Conservation (phyloP, 169 alveolate genomes). For the Plasmodium billcollinsi region DNA sequence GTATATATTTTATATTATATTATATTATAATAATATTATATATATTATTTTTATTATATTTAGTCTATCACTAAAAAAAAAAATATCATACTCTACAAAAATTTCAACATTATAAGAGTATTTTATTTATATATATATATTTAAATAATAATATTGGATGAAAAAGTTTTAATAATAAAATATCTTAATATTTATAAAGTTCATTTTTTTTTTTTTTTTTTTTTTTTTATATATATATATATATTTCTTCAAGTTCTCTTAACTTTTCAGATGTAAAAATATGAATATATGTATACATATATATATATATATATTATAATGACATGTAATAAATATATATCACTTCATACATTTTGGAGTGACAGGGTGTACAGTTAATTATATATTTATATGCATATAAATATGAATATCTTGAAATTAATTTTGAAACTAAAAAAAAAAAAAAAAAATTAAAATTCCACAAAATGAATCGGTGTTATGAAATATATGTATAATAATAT, state of each 20-base stretch:
- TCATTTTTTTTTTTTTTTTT: too few relatives aligned
- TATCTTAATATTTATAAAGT: too few relatives aligned
- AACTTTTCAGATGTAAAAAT: not conserved
- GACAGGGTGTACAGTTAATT: not conserved
- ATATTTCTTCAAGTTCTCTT: not conserved
- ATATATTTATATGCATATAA: slow-evolving; percentile 6
- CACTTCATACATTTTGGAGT: not conserved
- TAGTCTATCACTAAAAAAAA: too few relatives aligned
- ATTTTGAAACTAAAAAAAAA: slow-evolving; percentile 47
- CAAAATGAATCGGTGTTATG: slow-evolving; percentile 1
- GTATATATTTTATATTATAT: too few relatives aligned
- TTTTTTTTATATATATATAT: not conserved
- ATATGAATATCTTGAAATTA: slow-evolving; percentile 20
- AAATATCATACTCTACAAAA: too few relatives aligned
- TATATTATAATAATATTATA: too few relatives aligned
- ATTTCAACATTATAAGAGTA: too few relatives aligned
- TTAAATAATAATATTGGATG: too few relatives aligned
- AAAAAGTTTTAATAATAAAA: too few relatives aligned
- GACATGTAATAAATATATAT: not conserved
- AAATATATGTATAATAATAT: slow-evolving; percentile 5
- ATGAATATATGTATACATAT: not conserved
- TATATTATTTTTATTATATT: too few relatives aligned
- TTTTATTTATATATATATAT: too few relatives aligned
- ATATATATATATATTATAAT: not conserved
- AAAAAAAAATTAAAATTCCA: slow-evolving; percentile 15